Conservation (phyloP, 345 rosid species). For the Eucalyptus rudis region DNA sequence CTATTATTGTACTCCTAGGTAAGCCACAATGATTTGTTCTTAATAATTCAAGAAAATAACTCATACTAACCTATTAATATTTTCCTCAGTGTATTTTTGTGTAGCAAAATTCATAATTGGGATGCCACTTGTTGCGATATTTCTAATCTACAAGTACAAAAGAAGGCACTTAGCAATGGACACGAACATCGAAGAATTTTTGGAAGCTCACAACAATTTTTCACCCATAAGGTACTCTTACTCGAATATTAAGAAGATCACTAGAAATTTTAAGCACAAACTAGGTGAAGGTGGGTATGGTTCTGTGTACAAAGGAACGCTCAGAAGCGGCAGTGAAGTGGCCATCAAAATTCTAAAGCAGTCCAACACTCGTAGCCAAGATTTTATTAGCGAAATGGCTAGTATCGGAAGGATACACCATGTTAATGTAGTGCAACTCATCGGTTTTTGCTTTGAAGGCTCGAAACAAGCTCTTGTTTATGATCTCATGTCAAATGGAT, state of each 20-base stretch:
- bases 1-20: not conserved
- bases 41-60: not conserved
- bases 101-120: not conserved
- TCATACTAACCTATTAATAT: not conserved
- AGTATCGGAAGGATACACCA: not conserved
- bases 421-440: not conserved
- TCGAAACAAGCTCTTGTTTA: not conserved
- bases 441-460: not conserved
- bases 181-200: not conserved
- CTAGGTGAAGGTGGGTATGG: not conserved
- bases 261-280: not conserved
- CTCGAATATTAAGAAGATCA: not conserved
- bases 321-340: not conserved
- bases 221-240: not conserved
- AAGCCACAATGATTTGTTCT: not conserved
- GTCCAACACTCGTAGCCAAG: not conserved
- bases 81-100: not conserved
- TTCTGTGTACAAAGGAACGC: not conserved
- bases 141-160: not conserved
- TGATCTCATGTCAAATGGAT: not conserved
- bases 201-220: not conserved
- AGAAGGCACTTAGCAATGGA: not conserved
- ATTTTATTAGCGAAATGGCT: not conserved
- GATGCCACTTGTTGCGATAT: not conserved
- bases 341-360: not conserved